Evolutionary conservation across 305 asterid genomes (phyloP), one percentile per base, ranked within the genome.

Genomic region (Fraxinus nigra): DNA sequence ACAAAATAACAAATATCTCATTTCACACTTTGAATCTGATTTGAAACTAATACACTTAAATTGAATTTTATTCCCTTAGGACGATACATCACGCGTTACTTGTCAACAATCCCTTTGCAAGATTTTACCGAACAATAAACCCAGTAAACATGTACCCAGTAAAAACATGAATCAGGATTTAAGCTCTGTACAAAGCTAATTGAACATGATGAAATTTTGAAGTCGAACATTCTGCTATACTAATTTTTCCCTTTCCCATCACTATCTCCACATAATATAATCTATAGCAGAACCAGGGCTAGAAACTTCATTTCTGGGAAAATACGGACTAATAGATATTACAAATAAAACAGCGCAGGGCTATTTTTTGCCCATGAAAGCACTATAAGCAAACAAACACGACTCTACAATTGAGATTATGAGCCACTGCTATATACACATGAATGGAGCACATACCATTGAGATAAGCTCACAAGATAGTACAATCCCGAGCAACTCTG

Each of bases 341-440:
- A 84, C 78, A 82, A 78, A 82, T 56, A 79, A 70, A 82, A 82
- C 77, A 48, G 51, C 51, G 63, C 82, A 54, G 86, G 79, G 78
- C 84, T 46, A 26, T 28, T 73, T 75, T 81, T 79, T 13, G 14
- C 74, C 85, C 82, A 28, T 54, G 3, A 72, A 48, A 77, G 78
- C 79, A 85, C 35, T 78, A 14, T 48, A 48, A 4, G 24, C 22
- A 16, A 78, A 82, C 72, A 80, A 76, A 79, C 75, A 14, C 72
- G 51, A 22, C 83, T 86, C 85, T 84, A 86, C 88, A 32, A 67
- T 76, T 82, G 83, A 81, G 43, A 84, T 80, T 78, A 74, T 46
- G 84, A 83, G 76, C 77, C 78, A 80, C 79, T 82, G 84, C 81
- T 89, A 88, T 89, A 76, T 88, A 88, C 92, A 89, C 72, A 84